phyloP scores from a whole-genome alignment of 176 grass and related monocot species.

The Poa annua region DNA sequence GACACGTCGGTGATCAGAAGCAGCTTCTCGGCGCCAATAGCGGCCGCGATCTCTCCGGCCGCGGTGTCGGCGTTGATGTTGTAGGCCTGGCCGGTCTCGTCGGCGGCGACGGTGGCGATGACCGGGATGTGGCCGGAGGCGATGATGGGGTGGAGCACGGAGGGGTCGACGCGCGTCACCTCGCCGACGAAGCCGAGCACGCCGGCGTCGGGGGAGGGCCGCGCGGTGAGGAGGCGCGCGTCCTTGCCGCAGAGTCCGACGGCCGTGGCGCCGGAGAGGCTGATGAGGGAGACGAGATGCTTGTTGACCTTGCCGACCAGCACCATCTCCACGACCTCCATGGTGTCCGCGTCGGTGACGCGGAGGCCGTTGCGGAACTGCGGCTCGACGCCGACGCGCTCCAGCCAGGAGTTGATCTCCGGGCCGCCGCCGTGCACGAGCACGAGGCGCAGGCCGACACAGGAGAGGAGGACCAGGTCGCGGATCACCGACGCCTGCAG shows the following conservation, averaged over 20 bases:
- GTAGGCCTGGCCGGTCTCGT: slow-evolving; percentile 72
- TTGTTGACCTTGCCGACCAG: slow-evolving; percentile 92
- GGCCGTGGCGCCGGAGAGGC: slow-evolving; percentile 62
- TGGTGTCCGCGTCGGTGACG: slow-evolving; percentile 71
- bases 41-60: slow-evolving; percentile 74
- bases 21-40: slow-evolving; percentile 81
- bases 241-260: slow-evolving; percentile 85
- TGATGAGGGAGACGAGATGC: slow-evolving; percentile 82
- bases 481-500: slow-evolving; percentile 71
- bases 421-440: slow-evolving; percentile 82
- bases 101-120: slow-evolving; percentile 81
- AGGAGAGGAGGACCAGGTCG: slow-evolving; percentile 83
- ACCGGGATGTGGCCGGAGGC: slow-evolving; percentile 76
- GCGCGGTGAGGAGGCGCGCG: slow-evolving; percentile 67
- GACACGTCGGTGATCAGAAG: slow-evolving; percentile 77
- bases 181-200: slow-evolving; percentile 79
- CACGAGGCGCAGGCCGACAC: slow-evolving; percentile 72
- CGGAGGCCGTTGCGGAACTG: slow-evolving; percentile 80
- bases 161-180: slow-evolving; percentile 63
- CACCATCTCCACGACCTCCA: slow-evolving; percentile 91
- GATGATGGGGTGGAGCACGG: slow-evolving; percentile 65
- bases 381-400: slow-evolving; percentile 52
- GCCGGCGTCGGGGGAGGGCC: slow-evolving; percentile 54
- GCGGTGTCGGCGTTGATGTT: slow-evolving; percentile 91
- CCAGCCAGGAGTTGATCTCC: slow-evolving; percentile 81